These are phyloP conservation scores for Zopfia rhizophila DNA, from an alignment of 2,329 filamentous ascomycete genomes.

Conservation along the genomic window DNA sequence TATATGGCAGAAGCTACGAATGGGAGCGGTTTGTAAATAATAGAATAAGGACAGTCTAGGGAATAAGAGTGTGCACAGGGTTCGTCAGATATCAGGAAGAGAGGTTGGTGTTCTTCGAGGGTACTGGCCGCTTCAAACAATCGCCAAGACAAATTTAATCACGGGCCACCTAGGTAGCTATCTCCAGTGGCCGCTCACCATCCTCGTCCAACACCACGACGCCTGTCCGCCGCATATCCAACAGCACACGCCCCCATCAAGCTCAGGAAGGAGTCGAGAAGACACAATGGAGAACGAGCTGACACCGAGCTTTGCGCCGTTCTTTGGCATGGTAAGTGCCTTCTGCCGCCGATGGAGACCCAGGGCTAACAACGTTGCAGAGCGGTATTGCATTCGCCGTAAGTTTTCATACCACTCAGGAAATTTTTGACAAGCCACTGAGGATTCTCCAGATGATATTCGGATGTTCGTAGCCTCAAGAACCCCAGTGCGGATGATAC, in stretches of 20 bases:
- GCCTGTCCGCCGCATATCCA: slow-evolving; percentile 1
- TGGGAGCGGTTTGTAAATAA: too few species aligned
- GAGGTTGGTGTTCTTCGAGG: too few species aligned
- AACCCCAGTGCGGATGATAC: slow-evolving; percentile 1
- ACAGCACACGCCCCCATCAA: slow-evolving; percentile 2
- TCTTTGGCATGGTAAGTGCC: slow-evolving; percentile 82
- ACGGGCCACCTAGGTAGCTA: slow-evolving; percentile 19
- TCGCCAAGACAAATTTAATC: too few species aligned
- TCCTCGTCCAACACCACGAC: slow-evolving; percentile 2
- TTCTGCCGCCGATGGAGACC: slow-evolving; percentile 8
- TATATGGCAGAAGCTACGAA: slow-evolving; percentile 14
- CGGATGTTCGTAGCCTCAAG: slow-evolving; percentile 69
- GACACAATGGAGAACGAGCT: slow-evolving; percentile 59
- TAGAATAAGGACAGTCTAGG: slow-evolving; percentile 12
- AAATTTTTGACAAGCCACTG: slow-evolving; percentile 32
- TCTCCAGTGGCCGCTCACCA: slow-evolving; percentile 20
- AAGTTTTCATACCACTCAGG: slow-evolving; percentile 36
- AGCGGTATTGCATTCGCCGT: slow-evolving; percentile 78
- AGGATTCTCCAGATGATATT: slow-evolving; percentile 73
- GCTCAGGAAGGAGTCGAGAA: slow-evolving; percentile 1
- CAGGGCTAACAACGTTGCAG: slow-evolving; percentile 59
- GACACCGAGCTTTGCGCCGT: slow-evolving; percentile 84
- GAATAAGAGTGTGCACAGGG: slow-evolving; percentile 7
- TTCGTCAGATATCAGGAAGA: too few species aligned
- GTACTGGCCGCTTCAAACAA: too few species aligned